A percentile compares a stretch with the other conserved stretches of the same genome.
Conservation (phyloP, 179 eudicot genomes). For the Silene coronaria region DNA sequence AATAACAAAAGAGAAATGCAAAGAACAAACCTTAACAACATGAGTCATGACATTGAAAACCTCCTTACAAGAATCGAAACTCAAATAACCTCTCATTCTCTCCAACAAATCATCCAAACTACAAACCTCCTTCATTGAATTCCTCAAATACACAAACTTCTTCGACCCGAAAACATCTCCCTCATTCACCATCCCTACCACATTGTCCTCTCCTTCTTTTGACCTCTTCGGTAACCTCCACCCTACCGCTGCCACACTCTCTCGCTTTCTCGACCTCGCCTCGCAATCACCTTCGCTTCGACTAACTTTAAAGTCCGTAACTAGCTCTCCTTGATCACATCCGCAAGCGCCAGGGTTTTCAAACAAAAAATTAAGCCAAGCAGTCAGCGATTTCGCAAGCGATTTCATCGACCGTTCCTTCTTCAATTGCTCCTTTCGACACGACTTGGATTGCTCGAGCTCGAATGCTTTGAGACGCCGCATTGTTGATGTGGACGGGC, state of each 20-base stretch:
- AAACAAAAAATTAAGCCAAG: conserved; percentile 81
- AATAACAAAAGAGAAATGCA: background rate
- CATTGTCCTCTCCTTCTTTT: conserved; percentile 32
- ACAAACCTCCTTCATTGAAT: conserved; percentile 65
- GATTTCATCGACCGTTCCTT: conserved; percentile 63
- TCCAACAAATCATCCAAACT: conserved; percentile 82
- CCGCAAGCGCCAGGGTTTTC: conserved; percentile 75
- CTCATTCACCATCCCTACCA: conserved; percentile 12
- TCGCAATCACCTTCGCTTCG: conserved; percentile 28
- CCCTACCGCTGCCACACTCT: conserved; percentile 36
- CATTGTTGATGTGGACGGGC: conserved; percentile 29
- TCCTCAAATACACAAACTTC: conserved; percentile 37
- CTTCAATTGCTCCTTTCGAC: conserved; percentile 48
- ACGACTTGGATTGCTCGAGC: conserved; percentile 66
- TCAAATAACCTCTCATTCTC: conserved; percentile 72
- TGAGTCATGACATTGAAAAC: conserved; percentile 62
- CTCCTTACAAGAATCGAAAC: conserved; percentile 59
- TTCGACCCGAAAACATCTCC: conserved; percentile 28
- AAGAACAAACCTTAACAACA: conserved; percentile 57
- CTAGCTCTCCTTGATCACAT: conserved; percentile 25
- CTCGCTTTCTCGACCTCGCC: conserved; percentile 19
- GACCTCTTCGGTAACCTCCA: conserved; percentile 69
- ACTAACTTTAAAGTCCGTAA: background rate
- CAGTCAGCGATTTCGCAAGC: conserved; percentile 63
- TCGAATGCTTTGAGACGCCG: conserved; percentile 55